phyloP scores from a whole-genome alignment of 805 yeast species.

The Starmerella tilneyi region DNA sequence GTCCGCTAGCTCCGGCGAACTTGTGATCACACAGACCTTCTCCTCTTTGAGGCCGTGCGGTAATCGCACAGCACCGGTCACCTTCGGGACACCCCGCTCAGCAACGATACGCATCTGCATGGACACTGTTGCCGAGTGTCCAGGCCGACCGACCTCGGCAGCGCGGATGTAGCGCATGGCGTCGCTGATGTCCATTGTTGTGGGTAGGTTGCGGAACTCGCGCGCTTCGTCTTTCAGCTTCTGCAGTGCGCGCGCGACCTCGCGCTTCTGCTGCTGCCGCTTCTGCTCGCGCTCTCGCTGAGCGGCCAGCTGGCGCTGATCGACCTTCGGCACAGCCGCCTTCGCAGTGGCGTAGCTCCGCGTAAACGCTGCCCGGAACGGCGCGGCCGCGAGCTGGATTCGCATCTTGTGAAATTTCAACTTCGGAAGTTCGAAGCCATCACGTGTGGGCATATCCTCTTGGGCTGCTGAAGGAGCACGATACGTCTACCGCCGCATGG shows the following conservation, averaged over 20 bases:
- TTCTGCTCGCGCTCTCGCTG: conserved; percentile 31
- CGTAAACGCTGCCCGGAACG: conserved; percentile 1
- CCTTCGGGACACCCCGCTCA: conserved; percentile 66
- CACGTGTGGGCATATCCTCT: neutral
- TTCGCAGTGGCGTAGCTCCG: conserved; percentile 17
- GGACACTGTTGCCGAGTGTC: conserved; percentile 58
- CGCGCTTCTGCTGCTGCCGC: conserved; percentile 28
- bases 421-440: neutral
- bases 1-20: conserved; percentile 42
- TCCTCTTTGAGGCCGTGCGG: conserved; percentile 64
- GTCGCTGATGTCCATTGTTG: conserved; percentile 57
- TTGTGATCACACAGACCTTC: conserved; percentile 58
- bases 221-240: conserved; percentile 33
- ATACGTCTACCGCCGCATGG: neutral
- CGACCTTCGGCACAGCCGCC: conserved; percentile 26
- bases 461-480: neutral
- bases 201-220: conserved; percentile 42
- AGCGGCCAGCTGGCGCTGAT: conserved; percentile 29
- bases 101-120: conserved; percentile 54
- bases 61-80: conserved; percentile 59
- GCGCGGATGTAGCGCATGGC: conserved; percentile 79
- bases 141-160: conserved; percentile 77
- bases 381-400: conserved; percentile 3
- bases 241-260: conserved; percentile 22
- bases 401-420: conserved; percentile 4